Base-by-base conservation (phyloP, 352 stramenopile species). In the Aphanomyces invadans region DNA sequence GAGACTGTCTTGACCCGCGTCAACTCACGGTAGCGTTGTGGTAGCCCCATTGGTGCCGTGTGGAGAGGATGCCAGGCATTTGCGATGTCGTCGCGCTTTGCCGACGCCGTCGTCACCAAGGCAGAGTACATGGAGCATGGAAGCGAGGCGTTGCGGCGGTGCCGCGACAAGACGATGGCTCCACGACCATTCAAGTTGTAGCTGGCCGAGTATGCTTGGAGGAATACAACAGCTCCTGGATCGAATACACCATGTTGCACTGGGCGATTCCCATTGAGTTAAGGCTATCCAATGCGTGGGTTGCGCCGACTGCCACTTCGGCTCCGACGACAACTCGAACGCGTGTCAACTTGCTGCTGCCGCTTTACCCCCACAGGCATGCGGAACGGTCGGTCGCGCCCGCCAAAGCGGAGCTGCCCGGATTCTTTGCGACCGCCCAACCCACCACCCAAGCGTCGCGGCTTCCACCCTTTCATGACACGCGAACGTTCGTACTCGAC, bases 401-500 rank as follows among this genome's bases (percentile, higher is more conserved):
- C 85, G 5, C 85, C 85, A 71, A 94, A 94, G 45, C 85, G 85
- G 9, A 94, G 74, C 69, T 94, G 85, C 0, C 85, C 85, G 0
- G 83, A 92, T 73, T 94, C 80, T 66, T 92, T 92, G 15, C 73
- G 73, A 0, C 85, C 83, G 2, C 85, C 81, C n/a, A 94, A 71
- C 4, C 85, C 85, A 9, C 85, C 85, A 17, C 85, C 85, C 17
- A 94, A 68, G n/a, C 85, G 78, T 9, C 85, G 74, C 3, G 85
- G 85, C 31, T 94, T 94, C 85, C 85, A 94, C 0, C 79, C 81
- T 15, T 76, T 74, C 81, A 94, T 90, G 33, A 89, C 79, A 32
- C 85, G 77, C 55, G 77, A 78, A 36, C 85, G 81, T 64, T 93
- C 85, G 63, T 76, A 93, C 38, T 92, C 85, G 39, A 92, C 85